These are phyloP conservation scores for Coemansia sp. DNA, from an alignment of 192 early-diverging fungal species.

Conservation along the genomic window DNA sequence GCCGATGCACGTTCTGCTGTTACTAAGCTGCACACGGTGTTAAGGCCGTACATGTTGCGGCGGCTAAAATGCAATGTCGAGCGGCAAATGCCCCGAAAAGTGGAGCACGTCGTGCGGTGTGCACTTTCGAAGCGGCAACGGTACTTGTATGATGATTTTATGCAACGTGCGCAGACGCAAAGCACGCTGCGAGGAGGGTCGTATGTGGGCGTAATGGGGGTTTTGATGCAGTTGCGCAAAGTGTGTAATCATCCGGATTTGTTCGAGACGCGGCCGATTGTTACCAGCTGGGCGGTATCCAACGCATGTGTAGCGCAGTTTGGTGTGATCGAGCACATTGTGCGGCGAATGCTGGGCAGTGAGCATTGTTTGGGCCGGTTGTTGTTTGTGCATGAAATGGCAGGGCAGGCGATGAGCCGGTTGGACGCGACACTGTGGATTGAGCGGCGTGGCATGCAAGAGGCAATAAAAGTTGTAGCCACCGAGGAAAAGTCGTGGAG, in stretches of 20 bases:
- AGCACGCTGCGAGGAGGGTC: conserved; percentile 91
- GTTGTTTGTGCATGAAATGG: not conserved
- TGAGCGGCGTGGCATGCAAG: not conserved
- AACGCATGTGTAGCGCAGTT: conserved; percentile 55
- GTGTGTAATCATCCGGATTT: conserved; percentile 91
- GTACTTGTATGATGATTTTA: conserved; percentile 90
- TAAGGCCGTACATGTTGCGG: conserved; percentile 76
- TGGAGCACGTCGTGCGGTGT: conserved; percentile 87
- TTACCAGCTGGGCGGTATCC: conserved; percentile 64
- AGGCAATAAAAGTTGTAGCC: conserved; percentile 8
- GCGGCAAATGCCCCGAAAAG: conserved; percentile 94
- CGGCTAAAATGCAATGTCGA: conserved; percentile 94
- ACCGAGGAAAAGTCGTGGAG: conserved; percentile 17
- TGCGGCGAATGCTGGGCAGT: not conserved
- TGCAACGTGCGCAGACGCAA: conserved; percentile 75
- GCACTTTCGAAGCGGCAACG: conserved; percentile 91
- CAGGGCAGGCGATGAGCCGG: not conserved
- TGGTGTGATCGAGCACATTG: not conserved
- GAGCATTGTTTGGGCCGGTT: not conserved
- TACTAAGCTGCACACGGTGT: conserved; percentile 67
- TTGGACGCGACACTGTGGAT: not conserved
- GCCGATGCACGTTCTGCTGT: conserved; percentile 58
- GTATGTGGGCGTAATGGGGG: conserved; percentile 66
- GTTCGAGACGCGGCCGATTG: conserved; percentile 63
- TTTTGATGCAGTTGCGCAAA: conserved; percentile 91